Evolutionary conservation across 768 basidiomycete species (phyloP).

Genomic region (Dentipellis fragilis): DNA sequence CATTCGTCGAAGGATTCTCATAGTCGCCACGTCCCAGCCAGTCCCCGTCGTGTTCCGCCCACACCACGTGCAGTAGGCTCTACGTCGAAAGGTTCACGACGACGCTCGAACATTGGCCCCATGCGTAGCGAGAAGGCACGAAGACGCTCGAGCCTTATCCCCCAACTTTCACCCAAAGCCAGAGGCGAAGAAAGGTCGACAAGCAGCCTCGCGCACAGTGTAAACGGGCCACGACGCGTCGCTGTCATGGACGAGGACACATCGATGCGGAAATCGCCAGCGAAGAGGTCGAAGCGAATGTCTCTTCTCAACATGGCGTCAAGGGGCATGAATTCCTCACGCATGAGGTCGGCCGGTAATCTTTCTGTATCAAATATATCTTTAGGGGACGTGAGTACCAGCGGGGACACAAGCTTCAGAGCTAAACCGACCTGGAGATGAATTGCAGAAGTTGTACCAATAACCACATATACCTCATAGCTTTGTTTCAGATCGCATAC

Average conservation of each 20-base stretch:
- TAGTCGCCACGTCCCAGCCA: slow-evolving; percentile 29
- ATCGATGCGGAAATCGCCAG: slow-evolving; percentile 35
- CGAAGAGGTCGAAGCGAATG: slow-evolving; percentile 47
- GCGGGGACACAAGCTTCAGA: slow-evolving; percentile 18
- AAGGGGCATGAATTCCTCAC: slow-evolving; percentile 20
- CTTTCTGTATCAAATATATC: slow-evolving; percentile 27
- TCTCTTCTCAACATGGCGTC: slow-evolving; percentile 35
- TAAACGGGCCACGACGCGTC: slow-evolving; percentile 29
- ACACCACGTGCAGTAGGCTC: slow-evolving; percentile 28
- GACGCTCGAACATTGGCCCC: slow-evolving; percentile 72
- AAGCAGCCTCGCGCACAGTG: slow-evolving; percentile 9
- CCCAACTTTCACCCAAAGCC: slow-evolving; percentile 41
- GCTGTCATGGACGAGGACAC: slow-evolving; percentile 18
- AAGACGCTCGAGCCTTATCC: slow-evolving; percentile 74
- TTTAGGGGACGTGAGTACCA: slow-evolving; percentile 37
- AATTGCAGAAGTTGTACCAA: slow-evolving; percentile 12
- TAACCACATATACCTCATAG: background rate
- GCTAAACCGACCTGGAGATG: slow-evolving; percentile 52
- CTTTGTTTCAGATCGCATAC: background rate
- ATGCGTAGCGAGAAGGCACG: slow-evolving; percentile 62
- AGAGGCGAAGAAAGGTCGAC: background rate
- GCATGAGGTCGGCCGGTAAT: slow-evolving; percentile 17
- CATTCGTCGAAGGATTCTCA: slow-evolving; percentile 25
- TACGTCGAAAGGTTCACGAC: slow-evolving; percentile 31
- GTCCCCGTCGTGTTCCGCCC: slow-evolving; percentile 40